A percentile compares a stretch with the other conserved stretches of the same genome.
These are phyloP conservation scores for Arthrobotrys musiformis DNA, from an alignment of 2,329 filamentous ascomycete genomes.

Conservation along the genomic window DNA sequence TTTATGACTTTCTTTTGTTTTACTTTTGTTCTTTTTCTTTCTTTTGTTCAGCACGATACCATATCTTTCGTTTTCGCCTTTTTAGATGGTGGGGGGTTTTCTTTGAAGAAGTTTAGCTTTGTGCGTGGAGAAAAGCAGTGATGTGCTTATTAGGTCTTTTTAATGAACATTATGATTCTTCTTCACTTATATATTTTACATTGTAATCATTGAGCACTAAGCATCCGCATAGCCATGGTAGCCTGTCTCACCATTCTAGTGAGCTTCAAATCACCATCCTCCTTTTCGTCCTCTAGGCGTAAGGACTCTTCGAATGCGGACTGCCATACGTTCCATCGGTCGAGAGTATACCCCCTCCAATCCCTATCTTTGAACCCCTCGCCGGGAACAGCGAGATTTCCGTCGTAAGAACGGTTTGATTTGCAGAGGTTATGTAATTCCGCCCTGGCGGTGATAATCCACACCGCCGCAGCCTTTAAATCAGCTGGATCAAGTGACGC, in stretches of 20 bases:
- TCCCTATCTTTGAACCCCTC: background rate
- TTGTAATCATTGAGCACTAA: background rate
- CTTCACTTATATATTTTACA: background rate
- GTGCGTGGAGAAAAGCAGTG: conserved; percentile 1
- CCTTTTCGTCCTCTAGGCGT: background rate
- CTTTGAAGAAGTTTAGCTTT: conserved; percentile 60
- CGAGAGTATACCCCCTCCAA: conserved; percentile 23
- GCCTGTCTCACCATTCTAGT: background rate
- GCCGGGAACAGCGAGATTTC: too few species aligned
- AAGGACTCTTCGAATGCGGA: background rate
- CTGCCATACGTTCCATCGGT: conserved; percentile 18
- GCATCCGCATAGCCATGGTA: background rate
- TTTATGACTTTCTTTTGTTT: background rate
- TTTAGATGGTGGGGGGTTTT: conserved; percentile 62
- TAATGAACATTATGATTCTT: conserved; percentile 1
- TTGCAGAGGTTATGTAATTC: background rate
- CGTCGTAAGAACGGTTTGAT: background rate
- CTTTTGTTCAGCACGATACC: conserved; percentile 11
- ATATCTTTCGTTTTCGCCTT: background rate
- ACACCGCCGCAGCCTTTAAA: conserved; percentile 12
- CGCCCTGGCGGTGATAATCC: background rate
- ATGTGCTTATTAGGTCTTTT: background rate
- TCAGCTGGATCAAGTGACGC: background rate
- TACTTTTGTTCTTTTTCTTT: conserved; percentile 1
- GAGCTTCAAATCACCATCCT: background rate